Evolutionary conservation across 768 basidiomycete species (phyloP).

Genomic region (Chalciporus pseudorubinellus): DNA sequence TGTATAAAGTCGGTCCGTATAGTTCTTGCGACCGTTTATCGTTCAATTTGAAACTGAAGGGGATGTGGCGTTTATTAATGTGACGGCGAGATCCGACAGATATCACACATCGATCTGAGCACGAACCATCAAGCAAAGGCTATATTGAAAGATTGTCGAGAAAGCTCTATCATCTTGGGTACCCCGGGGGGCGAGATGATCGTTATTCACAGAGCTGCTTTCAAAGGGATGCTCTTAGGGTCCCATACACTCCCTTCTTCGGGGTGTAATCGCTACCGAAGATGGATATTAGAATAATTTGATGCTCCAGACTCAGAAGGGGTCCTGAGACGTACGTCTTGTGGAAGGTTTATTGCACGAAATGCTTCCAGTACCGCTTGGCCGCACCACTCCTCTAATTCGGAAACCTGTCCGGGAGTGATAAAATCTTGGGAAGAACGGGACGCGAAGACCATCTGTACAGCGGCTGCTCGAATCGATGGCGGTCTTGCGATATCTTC

Average conservation of each 20-base stretch:
- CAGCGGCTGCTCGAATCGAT: conserved; percentile 69
- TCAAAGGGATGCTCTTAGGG: not conserved
- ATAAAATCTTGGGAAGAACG: conserved; percentile 73
- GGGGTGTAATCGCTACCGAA: conserved; percentile 48
- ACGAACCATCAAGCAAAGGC: not conserved
- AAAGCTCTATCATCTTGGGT: not conserved
- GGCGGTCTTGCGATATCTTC: conserved; percentile 15
- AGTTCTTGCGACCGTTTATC: not conserved
- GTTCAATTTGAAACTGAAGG: conserved; percentile 16
- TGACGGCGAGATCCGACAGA: not conserved
- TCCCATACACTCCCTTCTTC: conserved; percentile 61
- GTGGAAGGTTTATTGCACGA: conserved; percentile 43
- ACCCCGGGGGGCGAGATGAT: not conserved
- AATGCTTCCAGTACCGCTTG: conserved; percentile 60
- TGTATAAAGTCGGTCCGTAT: conserved; percentile 1
- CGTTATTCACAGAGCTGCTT: conserved; percentile 10
- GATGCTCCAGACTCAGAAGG: not conserved
- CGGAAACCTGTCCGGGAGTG: conserved; percentile 59
- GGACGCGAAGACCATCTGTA: conserved; percentile 82
- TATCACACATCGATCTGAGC: not conserved
- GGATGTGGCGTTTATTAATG: conserved; percentile 23
- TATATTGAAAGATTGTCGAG: not conserved
- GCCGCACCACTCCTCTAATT: conserved; percentile 61
- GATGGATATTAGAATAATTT: conserved; percentile 6
- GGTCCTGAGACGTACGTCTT: conserved; percentile 41